Conservation (phyloP, 306 rosid species). For the Dryas octopetala region DNA sequence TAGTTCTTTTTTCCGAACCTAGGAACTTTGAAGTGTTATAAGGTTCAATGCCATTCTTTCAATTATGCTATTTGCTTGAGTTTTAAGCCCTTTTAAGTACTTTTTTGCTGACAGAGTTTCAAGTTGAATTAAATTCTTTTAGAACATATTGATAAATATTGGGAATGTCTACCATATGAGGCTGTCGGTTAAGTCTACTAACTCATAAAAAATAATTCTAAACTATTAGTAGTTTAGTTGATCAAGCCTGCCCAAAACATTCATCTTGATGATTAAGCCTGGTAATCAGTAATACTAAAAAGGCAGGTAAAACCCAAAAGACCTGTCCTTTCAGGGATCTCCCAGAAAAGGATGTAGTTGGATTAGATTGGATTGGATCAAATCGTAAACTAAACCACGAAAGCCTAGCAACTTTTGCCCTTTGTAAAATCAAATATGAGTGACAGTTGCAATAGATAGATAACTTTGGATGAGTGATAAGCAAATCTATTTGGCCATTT, state of each 20-base stretch:
- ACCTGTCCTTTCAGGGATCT: not conserved
- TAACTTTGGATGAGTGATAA: not conserved
- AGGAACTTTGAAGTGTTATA: constrained; percentile 3
- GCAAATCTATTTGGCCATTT: not conserved
- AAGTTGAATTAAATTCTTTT: not conserved
- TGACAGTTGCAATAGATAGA: not conserved
- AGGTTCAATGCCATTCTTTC: not conserved
- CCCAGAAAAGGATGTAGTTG: constrained; percentile 1
- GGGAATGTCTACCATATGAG: not conserved
- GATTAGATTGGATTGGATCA: not conserved
- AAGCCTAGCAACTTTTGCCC: not conserved
- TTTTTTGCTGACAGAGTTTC: not conserved
- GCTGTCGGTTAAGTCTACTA: not conserved
- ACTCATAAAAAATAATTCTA: not conserved
- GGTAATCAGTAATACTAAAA: not conserved
- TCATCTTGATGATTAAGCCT: not conserved
- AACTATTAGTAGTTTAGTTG: not conserved
- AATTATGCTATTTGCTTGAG: not conserved
- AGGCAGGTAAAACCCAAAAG: not conserved
- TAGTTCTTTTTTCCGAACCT: not conserved
- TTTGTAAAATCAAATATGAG: not conserved
- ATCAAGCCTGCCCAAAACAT: not conserved
- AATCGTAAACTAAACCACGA: not conserved
- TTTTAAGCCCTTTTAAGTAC: not conserved
- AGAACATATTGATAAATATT: not conserved